A percentile compares a stretch with the other conserved stretches of the same genome.
These are phyloP conservation scores for Sugiyamaella qingdaonensis DNA, from an alignment of 805 yeast genomes.

Conservation along the genomic window DNA sequence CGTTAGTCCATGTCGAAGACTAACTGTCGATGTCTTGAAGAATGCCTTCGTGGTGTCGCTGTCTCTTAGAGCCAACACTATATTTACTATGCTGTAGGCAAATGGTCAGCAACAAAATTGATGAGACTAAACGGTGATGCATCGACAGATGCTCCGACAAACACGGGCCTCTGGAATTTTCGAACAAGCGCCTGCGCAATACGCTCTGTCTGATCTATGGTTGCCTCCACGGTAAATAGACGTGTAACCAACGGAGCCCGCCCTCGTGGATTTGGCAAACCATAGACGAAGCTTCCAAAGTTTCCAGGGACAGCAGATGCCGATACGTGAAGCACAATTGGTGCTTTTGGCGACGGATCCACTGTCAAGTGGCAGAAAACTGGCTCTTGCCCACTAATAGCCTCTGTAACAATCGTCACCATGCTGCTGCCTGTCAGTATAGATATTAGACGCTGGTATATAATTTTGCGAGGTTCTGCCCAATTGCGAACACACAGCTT, in stretches of 20 bases:
- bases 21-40: too few relatives aligned
- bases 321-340: conserved; percentile 1
- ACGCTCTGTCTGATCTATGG: conserved; percentile 19
- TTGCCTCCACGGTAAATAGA: conserved; percentile 11
- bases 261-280: conserved; percentile 7
- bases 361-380: conserved; percentile 14
- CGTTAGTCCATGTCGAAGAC: too few relatives aligned
- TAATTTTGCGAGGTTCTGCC: background rate
- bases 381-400: conserved; percentile 7
- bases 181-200: conserved; percentile 14
- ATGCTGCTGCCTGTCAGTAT: background rate
- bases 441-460: background rate
- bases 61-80: too few relatives aligned
- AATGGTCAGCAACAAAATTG: background rate
- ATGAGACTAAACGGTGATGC: background rate
- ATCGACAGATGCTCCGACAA: conserved; percentile 13
- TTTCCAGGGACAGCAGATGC: conserved; percentile 9
- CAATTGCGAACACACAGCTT: too few relatives aligned
- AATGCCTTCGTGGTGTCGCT: too few relatives aligned
- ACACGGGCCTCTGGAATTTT: conserved; percentile 16
- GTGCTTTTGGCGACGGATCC: conserved; percentile 1
- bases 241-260: conserved; percentile 4
- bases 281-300: conserved; percentile 19
- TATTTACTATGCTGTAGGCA: background rate
- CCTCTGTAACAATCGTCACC: conserved; percentile 8